Base-by-base conservation (phyloP, 2,329 filamentous ascomycete genomes). In the Hymenoscyphus occultus region DNA sequence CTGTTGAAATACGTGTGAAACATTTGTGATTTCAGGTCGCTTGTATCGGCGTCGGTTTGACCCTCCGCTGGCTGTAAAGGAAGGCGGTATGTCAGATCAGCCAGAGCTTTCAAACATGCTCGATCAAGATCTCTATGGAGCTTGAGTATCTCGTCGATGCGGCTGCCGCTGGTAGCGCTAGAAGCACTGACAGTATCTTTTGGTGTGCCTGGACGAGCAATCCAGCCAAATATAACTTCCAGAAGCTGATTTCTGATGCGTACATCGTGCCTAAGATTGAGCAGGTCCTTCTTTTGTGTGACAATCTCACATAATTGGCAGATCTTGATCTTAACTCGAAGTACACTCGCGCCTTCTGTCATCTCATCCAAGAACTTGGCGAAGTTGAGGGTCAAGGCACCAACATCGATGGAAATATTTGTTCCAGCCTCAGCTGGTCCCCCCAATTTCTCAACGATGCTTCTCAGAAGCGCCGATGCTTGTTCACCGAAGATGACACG, bases 1-100 rank as follows among this genome's bases (percentile, higher is more conserved):
- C 86, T 81, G 67, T 88, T 90, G 76, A 90, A 90, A 74, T 90
- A 90, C 6, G 84, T 86, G 67, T 89, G 86, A 71, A 90, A 90
- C 83, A 90, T 87, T 71, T 90, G 85, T 0, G 86, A 88, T 73
- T 90, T 90, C 61, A 88, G 80, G 74, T 90, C 88, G 69, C 86
- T 89, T 62, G 85, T 86, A 56, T 86, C 85, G 1, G 85, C 86
- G 75, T 90, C 88, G 13, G 82, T 86, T 69, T 88, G 86, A 5
- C 84, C 85, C 61, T 90, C 87, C 1, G 83, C 82, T 1, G 87
- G 86, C 69, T 90, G 88, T 14, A 90, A 77, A 16, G 88, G 87
- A 4, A 90, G 78, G 12, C 87, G 84, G 72, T 86, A 89, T 0
- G 88, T 89, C 32, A 90, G 79, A 69, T 87, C 86, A 3, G 86